Evolutionary conservation across 805 yeast genomes (phyloP).

Genomic region (Candida sonorensis): DNA sequence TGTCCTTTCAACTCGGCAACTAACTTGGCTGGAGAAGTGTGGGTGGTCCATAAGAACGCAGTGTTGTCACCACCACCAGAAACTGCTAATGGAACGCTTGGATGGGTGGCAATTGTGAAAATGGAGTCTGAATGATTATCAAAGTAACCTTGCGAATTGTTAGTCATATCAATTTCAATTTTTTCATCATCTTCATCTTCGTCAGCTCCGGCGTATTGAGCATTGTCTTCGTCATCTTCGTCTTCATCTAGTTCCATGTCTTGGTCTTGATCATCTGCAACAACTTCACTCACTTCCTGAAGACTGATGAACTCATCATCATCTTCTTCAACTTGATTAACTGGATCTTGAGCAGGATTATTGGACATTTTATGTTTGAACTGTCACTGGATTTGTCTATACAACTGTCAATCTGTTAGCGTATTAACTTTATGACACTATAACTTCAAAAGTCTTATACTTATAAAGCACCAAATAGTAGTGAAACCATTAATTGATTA

Average conservation of each 20-base stretch:
- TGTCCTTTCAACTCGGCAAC: slow-evolving; percentile 75
- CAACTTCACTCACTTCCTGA: slow-evolving; percentile 28
- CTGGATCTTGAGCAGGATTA: slow-evolving; percentile 1
- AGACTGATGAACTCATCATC: slow-evolving; percentile 22
- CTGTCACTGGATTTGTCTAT: too few species aligned
- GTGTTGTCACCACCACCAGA: slow-evolving; percentile 94
- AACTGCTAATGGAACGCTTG: slow-evolving; percentile 76
- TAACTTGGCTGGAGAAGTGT: slow-evolving; percentile 73
- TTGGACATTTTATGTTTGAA: background rate
- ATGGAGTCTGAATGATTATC: slow-evolving; percentile 88
- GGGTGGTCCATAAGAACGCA: slow-evolving; percentile 90
- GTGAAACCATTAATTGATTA: too few species aligned
- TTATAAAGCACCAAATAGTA: too few species aligned
- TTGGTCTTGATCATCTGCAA: slow-evolving; percentile 35
- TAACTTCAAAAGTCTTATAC: too few species aligned
- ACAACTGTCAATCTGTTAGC: too few species aligned
- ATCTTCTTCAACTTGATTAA: slow-evolving; percentile 9
- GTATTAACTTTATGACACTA: too few species aligned
- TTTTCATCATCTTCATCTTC: slow-evolving; percentile 32
- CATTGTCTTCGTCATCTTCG: slow-evolving; percentile 25
- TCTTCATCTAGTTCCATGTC: slow-evolving; percentile 25
- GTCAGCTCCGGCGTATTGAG: slow-evolving; percentile 32
- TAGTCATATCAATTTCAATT: slow-evolving; percentile 78
- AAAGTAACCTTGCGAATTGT: slow-evolving; percentile 84
- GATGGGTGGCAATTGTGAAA: slow-evolving; percentile 77